Percentiles rank a stretch among this genome's conserved stretches.
Evolutionary conservation across 345 rosid species (phyloP).

Genomic region (Raphanus sativus): DNA sequence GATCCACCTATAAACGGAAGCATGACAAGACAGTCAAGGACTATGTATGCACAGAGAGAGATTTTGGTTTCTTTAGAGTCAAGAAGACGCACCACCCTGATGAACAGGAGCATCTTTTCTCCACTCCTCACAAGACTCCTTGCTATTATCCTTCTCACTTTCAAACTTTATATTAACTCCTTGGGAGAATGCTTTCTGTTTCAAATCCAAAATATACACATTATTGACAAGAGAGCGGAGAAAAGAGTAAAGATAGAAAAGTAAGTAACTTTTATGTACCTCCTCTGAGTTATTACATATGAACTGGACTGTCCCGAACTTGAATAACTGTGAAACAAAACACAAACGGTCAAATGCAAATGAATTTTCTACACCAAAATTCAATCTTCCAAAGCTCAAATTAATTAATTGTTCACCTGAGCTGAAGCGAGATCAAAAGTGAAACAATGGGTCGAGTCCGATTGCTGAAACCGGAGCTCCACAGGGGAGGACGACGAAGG

Average conservation of each 20-base stretch:
- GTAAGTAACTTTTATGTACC: slow-evolving; percentile 44
- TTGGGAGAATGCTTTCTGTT: slow-evolving; percentile 66
- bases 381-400: neutral
- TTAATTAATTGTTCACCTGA: slow-evolving; percentile 42
- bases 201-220: slow-evolving; percentile 38
- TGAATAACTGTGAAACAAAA: slow-evolving; percentile 58
- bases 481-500: slow-evolving; percentile 45
- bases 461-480: slow-evolving; percentile 55
- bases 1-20: slow-evolving; percentile 41
- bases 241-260: neutral
- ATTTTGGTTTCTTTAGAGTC: no score
- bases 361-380: neutral
- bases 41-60: neutral
- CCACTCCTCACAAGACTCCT: slow-evolving; percentile 82
- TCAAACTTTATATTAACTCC: slow-evolving; percentile 65
- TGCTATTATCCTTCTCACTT: slow-evolving; percentile 78
- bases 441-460: slow-evolving; percentile 42
- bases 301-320: slow-evolving; percentile 67
- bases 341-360: slow-evolving; percentile 9
- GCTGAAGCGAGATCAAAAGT: slow-evolving; percentile 49
- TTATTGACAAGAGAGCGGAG: neutral
- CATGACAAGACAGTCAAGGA: slow-evolving; percentile 16
- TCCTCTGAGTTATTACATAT: slow-evolving; percentile 57
- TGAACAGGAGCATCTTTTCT: slow-evolving; percentile 52
- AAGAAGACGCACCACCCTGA: slow-evolving; percentile 45